These are phyloP conservation scores for Hypericum perforatum DNA, from an alignment of 345 rosid genomes.

Conservation along the genomic window DNA sequence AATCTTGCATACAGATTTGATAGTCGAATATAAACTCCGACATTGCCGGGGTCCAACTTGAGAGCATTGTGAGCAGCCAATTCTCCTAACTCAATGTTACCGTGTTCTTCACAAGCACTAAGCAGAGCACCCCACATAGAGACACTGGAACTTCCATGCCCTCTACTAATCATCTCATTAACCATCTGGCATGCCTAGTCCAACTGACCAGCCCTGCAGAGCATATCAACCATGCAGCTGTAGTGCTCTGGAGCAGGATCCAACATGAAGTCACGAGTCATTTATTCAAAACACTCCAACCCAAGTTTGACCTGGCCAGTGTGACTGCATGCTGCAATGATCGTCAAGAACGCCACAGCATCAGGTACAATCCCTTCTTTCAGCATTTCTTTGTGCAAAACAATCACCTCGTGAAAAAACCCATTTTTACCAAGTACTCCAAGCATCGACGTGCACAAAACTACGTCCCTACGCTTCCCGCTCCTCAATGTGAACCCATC, in stretches of 20 bases:
- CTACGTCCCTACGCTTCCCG: too few relatives aligned
- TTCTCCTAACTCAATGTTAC: conserved; percentile 39
- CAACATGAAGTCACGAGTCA: conserved; percentile 27
- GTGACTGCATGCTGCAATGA: conserved; percentile 34
- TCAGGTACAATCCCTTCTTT: too few relatives aligned
- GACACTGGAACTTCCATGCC: conserved; percentile 18
- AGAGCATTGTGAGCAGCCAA: conserved; percentile 46
- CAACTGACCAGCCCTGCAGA: conserved; percentile 46
- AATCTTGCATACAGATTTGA: conserved; percentile 45
- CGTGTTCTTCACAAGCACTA: conserved; percentile 32
- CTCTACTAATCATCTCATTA: conserved; percentile 28
- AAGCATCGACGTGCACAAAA: too few relatives aligned
- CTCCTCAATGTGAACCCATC: too few relatives aligned
- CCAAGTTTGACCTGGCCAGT: conserved; percentile 48
- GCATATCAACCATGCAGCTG: conserved; percentile 46
- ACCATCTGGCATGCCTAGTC: conserved; percentile 39
- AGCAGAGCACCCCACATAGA: conserved; percentile 56
- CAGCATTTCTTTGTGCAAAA: too few relatives aligned
- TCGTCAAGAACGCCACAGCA: too few relatives aligned
- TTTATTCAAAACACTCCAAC: conserved; percentile 35
- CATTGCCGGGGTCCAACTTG: conserved; percentile 38
- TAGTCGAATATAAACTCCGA: conserved; percentile 32
- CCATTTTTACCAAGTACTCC: too few relatives aligned
- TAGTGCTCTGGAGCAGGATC: conserved; percentile 42
- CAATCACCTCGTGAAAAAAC: too few relatives aligned